Evolutionary conservation across 768 basidiomycete genomes (phyloP).

Genomic region (Phanerochaete sordida): DNA sequence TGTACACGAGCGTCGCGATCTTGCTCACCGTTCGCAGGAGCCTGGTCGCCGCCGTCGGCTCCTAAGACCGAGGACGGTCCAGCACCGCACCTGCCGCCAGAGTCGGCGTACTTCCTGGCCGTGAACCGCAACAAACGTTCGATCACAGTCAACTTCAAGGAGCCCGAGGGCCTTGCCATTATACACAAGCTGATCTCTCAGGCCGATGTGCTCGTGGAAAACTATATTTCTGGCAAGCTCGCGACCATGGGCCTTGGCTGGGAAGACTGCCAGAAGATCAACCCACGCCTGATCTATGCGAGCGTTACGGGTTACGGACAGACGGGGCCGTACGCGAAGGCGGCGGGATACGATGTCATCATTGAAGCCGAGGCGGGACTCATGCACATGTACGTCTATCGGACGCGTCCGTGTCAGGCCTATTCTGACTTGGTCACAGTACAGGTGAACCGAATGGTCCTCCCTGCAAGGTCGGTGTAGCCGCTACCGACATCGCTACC

Average conservation of each 20-base stretch:
- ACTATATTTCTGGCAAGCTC: slow-evolving; percentile 84
- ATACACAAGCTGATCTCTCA: slow-evolving; percentile 63
- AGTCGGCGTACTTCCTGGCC: slow-evolving; percentile 90
- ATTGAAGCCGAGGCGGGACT: slow-evolving; percentile 84
- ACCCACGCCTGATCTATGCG: slow-evolving; percentile 80
- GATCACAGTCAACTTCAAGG: slow-evolving; percentile 86
- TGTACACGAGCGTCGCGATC: background rate
- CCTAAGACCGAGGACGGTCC: slow-evolving; percentile 41
- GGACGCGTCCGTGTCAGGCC: slow-evolving; percentile 6
- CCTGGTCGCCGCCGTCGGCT: slow-evolving; percentile 59
- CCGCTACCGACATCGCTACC: slow-evolving; percentile 85
- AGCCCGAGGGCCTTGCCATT: slow-evolving; percentile 70
- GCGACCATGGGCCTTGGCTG: slow-evolving; percentile 82
- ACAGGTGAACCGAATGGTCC: slow-evolving; percentile 80
- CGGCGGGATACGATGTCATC: slow-evolving; percentile 84
- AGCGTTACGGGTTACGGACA: slow-evolving; percentile 89
- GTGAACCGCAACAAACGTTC: slow-evolving; percentile 89
- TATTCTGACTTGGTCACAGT: slow-evolving; percentile 32
- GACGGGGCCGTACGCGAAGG: slow-evolving; percentile 80
- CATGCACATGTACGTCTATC: slow-evolving; percentile 78
- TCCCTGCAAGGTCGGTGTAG: slow-evolving; percentile 94
- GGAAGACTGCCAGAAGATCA: slow-evolving; percentile 75
- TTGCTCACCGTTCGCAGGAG: slow-evolving; percentile 37
- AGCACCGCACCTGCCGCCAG: slow-evolving; percentile 67
- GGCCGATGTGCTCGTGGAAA: slow-evolving; percentile 88